Evolutionary conservation across 2,329 filamentous ascomycete genomes (phyloP).

Genomic region (Didymella exigua): DNA sequence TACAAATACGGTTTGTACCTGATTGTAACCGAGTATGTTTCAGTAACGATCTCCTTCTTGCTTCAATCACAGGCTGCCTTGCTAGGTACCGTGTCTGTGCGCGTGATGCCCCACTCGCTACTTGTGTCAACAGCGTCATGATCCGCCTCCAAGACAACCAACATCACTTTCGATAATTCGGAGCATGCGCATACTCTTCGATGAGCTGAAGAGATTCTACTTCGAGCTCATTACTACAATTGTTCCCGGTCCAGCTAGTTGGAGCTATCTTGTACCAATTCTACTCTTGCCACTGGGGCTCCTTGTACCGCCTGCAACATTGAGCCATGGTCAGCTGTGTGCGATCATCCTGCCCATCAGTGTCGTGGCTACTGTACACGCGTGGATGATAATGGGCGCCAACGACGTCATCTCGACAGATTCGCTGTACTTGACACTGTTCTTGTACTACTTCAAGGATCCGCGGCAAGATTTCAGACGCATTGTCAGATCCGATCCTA

Average conservation of each 20-base stretch:
- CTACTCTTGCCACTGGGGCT: conserved; percentile 13
- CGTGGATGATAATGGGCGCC: conserved; percentile 3
- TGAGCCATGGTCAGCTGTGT: conserved; percentile 9
- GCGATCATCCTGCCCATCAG: conserved; percentile 10
- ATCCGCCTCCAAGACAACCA: not conserved
- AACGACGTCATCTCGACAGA: conserved; percentile 19
- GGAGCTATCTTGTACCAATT: conserved; percentile 10
- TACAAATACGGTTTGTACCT: no score
- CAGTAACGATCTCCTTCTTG: no score
- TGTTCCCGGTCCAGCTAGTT: conserved; percentile 15
- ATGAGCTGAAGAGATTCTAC: conserved; percentile 5
- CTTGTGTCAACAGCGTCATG: not conserved
- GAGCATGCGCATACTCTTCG: not conserved
- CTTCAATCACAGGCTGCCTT: no score
- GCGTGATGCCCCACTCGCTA: not conserved
- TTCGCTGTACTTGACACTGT: conserved; percentile 12
- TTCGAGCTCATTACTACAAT: conserved; percentile 13
- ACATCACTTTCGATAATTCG: not conserved
- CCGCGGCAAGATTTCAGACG: conserved; percentile 13
- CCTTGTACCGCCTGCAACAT: conserved; percentile 7
- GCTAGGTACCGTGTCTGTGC: no score
- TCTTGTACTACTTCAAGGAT: conserved; percentile 17
- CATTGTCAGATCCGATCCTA: not conserved
- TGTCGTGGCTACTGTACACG: conserved; percentile 9
- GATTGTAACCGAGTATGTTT: no score